Evolutionary conservation across 1,284 basidiomycete genomes (phyloP).

Genomic region (Cryptococcus depauperatus): DNA sequence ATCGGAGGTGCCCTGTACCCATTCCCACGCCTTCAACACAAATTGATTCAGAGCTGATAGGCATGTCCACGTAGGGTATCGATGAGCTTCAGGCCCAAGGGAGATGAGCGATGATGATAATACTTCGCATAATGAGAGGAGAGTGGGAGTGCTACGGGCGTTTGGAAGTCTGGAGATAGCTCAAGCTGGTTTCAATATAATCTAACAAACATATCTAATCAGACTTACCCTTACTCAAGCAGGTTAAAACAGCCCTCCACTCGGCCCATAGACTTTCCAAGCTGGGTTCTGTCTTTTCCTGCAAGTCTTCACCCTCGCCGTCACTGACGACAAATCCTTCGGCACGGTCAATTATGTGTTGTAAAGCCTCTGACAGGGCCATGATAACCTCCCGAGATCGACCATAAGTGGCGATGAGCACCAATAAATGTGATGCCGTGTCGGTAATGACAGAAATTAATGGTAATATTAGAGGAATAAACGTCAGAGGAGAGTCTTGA

Average conservation of each 20-base stretch:
- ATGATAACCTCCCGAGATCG: constrained; percentile 25
- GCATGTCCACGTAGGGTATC: constrained; percentile 14
- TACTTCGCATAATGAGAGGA: constrained; percentile 4
- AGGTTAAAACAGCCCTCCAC: constrained; percentile 51
- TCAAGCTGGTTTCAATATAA: constrained; percentile 9
- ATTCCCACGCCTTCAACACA: constrained; percentile 20
- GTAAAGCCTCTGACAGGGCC: constrained; percentile 23
- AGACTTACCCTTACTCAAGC: constrained; percentile 20
- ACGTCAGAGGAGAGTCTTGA: constrained; percentile 13
- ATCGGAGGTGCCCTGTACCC: constrained; percentile 24
- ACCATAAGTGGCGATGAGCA: constrained; percentile 13
- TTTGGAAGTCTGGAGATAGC: constrained; percentile 23
- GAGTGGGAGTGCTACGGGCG: constrained; percentile 27
- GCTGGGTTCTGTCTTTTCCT: constrained; percentile 10
- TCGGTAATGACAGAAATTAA: neutral
- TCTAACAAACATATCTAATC: neutral
- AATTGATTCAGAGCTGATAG: constrained; percentile 11
- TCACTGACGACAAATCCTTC: constrained; percentile 27
- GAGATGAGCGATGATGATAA: constrained; percentile 14
- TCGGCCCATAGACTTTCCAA: constrained; percentile 48
- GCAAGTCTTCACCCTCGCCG: constrained; percentile 17
- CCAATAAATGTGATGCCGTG: constrained; percentile 6
- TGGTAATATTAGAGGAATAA: constrained; percentile 13
- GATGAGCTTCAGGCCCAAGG: constrained; percentile 15
- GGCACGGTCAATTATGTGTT: constrained; percentile 22